Conservation (phyloP, 2,329 filamentous ascomycete species). For the Ophiostoma ips region DNA sequence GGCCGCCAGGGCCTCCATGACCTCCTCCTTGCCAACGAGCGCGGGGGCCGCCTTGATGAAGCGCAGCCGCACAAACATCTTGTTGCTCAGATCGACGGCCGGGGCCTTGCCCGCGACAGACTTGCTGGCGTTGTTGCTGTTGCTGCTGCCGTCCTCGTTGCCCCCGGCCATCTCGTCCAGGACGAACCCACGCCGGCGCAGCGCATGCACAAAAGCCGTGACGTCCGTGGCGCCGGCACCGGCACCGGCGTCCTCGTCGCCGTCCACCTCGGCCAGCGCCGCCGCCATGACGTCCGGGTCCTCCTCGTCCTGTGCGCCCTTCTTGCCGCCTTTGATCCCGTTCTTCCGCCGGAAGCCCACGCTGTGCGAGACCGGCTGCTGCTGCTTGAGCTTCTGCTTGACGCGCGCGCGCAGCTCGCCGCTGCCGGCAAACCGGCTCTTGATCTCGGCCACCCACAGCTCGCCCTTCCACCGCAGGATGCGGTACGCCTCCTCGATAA, state of each 20-base stretch:
- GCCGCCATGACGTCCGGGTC: conserved; percentile 59
- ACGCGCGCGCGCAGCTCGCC: conserved; percentile 11
- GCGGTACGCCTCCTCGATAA: conserved; percentile 90
- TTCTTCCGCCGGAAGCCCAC: conserved; percentile 44
- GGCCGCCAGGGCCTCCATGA: conserved; percentile 11
- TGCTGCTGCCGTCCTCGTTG: conserved; percentile 30
- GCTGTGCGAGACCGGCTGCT: conserved; percentile 46
- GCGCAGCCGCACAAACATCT: conserved; percentile 97
- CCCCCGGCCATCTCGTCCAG: conserved; percentile 34
- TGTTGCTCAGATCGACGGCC: conserved; percentile 72
- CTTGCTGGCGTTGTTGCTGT: conserved; percentile 18
- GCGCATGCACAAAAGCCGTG: conserved; percentile 69
- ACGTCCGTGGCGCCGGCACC: conserved; percentile 66
- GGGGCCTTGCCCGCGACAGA: conserved; percentile 14
- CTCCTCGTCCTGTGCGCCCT: conserved; percentile 25
- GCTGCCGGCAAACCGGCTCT: conserved; percentile 61
- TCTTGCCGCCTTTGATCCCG: conserved; percentile 28
- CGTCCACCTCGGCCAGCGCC: conserved; percentile 45
- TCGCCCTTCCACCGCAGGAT: conserved; percentile 88
- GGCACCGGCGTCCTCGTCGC: conserved; percentile 49
- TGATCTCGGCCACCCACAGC: conserved; percentile 95
- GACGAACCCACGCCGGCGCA: conserved; percentile 71
- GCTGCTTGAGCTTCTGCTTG: conserved; percentile 16
- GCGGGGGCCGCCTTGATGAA: conserved; percentile 77
- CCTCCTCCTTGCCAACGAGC: conserved; percentile 59